phyloP scores from a whole-genome alignment of 768 basidiomycete genomes.

The Podaxis rugospora region DNA sequence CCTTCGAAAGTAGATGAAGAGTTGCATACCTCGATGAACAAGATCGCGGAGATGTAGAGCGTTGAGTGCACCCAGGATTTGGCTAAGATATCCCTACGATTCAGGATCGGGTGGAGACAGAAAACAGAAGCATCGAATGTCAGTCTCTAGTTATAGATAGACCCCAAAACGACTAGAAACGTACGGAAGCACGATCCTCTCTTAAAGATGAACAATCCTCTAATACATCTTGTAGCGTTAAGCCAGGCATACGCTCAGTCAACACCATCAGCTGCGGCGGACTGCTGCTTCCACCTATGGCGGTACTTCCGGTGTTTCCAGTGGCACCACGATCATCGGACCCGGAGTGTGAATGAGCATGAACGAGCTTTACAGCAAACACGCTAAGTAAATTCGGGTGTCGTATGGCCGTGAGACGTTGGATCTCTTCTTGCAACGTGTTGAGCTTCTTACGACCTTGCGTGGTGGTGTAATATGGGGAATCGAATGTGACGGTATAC shows the following conservation, averaged over 20 bases:
- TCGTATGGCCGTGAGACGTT: conserved; percentile 50
- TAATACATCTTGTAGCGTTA: conserved; percentile 70
- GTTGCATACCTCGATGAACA: conserved; percentile 61
- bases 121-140: background rate
- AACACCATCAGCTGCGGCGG: conserved; percentile 57
- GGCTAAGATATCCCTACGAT: conserved; percentile 67
- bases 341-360: conserved; percentile 35
- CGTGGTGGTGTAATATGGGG: conserved; percentile 60
- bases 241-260: conserved; percentile 63
- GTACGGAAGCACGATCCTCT: conserved; percentile 64
- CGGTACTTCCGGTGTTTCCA: background rate
- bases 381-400: conserved; percentile 66
- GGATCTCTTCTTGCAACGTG: conserved; percentile 62
- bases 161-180: conserved; percentile 21
- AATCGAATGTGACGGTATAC: conserved; percentile 59
- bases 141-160: background rate
- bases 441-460: conserved; percentile 74
- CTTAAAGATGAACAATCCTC: conserved; percentile 72
- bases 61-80: conserved; percentile 68
- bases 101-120: background rate
- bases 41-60: conserved; percentile 61
- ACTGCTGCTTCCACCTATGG: too few species aligned
- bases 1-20: background rate
- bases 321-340: conserved; percentile 24
- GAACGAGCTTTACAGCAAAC: conserved; percentile 60